Percentiles rank a stretch among this genome's conserved stretches.
Conservation (phyloP, 768 basidiomycete species). For the Rhizopogon vinicolor region DNA sequence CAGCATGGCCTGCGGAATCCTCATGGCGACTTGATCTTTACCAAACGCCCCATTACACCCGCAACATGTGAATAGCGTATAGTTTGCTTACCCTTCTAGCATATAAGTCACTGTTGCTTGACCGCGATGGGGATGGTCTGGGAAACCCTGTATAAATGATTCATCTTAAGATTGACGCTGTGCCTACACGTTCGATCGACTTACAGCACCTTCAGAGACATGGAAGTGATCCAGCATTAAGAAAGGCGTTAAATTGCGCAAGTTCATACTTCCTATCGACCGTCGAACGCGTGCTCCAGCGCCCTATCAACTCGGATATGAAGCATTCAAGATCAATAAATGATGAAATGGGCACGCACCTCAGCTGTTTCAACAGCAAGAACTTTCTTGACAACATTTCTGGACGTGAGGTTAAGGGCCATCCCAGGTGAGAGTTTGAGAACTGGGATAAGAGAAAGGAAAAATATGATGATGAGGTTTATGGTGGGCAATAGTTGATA, state of each 20-base stretch:
- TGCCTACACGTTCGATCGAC: slow-evolving; percentile 17
- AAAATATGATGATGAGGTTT: neutral
- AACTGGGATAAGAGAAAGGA: neutral
- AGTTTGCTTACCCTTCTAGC: slow-evolving; percentile 59
- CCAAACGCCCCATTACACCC: neutral
- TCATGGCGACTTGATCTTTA: slow-evolving; percentile 74
- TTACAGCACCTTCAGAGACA: slow-evolving; percentile 61
- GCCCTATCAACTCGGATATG: slow-evolving; percentile 42
- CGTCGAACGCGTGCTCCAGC: slow-evolving; percentile 80
- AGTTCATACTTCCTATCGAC: slow-evolving; percentile 70
- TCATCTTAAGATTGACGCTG: neutral
- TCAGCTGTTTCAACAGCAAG: slow-evolving; percentile 72
- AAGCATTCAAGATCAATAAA: neutral
- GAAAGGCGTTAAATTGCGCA: slow-evolving; percentile 87
- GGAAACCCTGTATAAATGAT: slow-evolving; percentile 59
- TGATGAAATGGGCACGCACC: slow-evolving; percentile 32
- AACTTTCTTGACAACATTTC: slow-evolving; percentile 72
- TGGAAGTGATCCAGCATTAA: slow-evolving; percentile 87
- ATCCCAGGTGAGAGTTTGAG: slow-evolving; percentile 15
- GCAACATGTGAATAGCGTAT: neutral
- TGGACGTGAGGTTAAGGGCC: slow-evolving; percentile 41
- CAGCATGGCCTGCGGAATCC: slow-evolving; percentile 85
- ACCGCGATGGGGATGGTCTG: slow-evolving; percentile 91
- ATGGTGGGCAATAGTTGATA: neutral
- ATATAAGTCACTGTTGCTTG: slow-evolving; percentile 90